phyloP scores from a whole-genome alignment of 2,329 filamentous ascomycete species.

The Zymoseptoria ardabiliae region DNA sequence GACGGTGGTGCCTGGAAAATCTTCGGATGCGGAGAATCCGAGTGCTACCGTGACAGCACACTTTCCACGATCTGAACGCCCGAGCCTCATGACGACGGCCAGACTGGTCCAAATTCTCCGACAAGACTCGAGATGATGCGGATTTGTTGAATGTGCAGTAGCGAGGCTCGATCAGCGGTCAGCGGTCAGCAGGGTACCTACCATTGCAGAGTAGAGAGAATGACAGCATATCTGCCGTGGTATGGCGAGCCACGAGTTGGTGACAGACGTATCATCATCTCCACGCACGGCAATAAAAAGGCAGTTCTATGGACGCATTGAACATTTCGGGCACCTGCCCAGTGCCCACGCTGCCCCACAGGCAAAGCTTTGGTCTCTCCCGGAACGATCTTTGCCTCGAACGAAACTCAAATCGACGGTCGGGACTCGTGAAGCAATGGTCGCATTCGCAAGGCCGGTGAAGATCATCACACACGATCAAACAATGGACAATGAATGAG shows the following conservation, averaged over 20 bases:
- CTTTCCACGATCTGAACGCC: not conserved
- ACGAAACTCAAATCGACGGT: not conserved
- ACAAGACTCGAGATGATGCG: not conserved
- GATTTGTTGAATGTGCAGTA: not conserved
- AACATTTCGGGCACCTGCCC: no score
- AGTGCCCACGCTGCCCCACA: no score
- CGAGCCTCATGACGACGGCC: not conserved
- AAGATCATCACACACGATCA: no score
- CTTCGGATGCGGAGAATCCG: not conserved
- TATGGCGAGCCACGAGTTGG: not conserved
- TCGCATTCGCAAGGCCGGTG: no score
- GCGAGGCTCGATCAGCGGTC: no score
- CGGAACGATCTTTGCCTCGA: not conserved
- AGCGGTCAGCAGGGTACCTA: no score
- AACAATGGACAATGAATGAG: no score
- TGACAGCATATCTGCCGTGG: not conserved
- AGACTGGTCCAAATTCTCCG: not conserved
- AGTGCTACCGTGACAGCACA: not conserved
- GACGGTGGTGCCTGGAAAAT: not conserved
- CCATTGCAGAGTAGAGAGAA: no score
- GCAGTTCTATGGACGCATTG: not conserved
- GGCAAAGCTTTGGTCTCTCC: not conserved
- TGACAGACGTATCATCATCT: not conserved
- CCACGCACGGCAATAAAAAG: not conserved
- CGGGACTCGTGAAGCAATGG: not conserved